Base-by-base conservation (phyloP, 2,329 filamentous ascomycete genomes). In the Teratosphaeria epicoccoides region DNA sequence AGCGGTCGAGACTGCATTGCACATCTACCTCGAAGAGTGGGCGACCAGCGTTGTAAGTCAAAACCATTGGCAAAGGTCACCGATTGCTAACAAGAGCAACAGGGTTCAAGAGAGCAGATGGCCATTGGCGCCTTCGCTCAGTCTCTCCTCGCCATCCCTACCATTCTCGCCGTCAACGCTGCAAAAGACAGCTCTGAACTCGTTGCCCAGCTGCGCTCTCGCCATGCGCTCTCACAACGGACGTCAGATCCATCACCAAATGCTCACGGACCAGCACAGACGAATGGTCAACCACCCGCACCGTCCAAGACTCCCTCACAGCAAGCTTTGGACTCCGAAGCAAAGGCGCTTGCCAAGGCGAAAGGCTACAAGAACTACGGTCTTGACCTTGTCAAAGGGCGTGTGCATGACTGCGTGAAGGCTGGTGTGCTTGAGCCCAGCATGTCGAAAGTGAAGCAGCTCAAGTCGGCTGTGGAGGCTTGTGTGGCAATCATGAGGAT, bases 291-390 rank as follows among this genome's bases (percentile, higher is more conserved):
- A 56, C 61, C 54, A 53, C 59, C 49, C 44, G 49, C 49, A 23
- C 53, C 22, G n/a, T 20, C 24, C 4, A 46, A 22, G 43, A 47
- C 20, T 26, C 24, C 43, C 14, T 24, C 43, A 20, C 29, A 33
- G 22, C 47, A 50, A 46, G 40, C 24, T 29, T 11, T 33, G 7
- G 61, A 63, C 28, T 83, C 81, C 61, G 87, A 95, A 64, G 88
- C 93, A 70, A 95, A 94, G 78, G 83, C 83, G 49, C 78, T 93
- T 53, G 88, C 89, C 47, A 88, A 88, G 71, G 93, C 91, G 75
- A 96, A 95, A 82, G 87, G 87, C 63, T 98, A 97, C 78, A 93
- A 91, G 76, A 98, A 98, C 78, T 98, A 98, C 71, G 93, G 93
- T 48, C 77, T 98, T 53, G 94, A 98, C 70, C 76, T 98, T 63